These are phyloP conservation scores for Prunus davidiana DNA, from an alignment of 306 rosid genomes.

Conservation along the genomic window DNA sequence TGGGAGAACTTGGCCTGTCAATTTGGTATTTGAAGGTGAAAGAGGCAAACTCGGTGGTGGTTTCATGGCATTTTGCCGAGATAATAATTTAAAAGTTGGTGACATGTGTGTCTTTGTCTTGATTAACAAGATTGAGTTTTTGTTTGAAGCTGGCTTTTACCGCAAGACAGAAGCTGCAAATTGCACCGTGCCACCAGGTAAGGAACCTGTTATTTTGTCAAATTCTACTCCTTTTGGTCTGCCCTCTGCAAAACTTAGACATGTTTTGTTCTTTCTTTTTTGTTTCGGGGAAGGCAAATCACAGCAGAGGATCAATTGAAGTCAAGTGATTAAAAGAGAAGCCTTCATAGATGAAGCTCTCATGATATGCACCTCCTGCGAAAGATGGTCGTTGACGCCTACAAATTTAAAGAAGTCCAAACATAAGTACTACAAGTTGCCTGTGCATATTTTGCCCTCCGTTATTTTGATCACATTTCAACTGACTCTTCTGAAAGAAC, in stretches of 20 bases:
- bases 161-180: background rate
- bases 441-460: background rate
- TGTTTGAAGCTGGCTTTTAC: background rate
- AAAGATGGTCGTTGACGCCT: too few species aligned
- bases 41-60: background rate
- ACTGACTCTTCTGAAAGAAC: too few species aligned
- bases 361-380: too few species aligned
- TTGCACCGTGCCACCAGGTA: background rate
- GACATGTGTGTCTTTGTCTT: slow-evolving; percentile 14
- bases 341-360: background rate
- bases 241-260: background rate
- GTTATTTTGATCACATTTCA: too few species aligned
- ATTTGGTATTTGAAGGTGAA: too few species aligned
- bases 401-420: too few species aligned
- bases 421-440: background rate
- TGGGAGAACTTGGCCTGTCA: too few species aligned
- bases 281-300: background rate
- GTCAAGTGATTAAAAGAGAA: background rate
- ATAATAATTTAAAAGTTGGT: slow-evolving; percentile 16
- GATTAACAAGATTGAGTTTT: background rate
- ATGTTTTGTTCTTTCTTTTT: background rate
- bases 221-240: background rate
- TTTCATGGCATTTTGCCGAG: background rate
- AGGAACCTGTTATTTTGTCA: background rate
- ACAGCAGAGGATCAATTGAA: background rate